Evolutionary conservation across 176 grass and related monocot genomes (phyloP).

Genomic region (Cocos nucifera): DNA sequence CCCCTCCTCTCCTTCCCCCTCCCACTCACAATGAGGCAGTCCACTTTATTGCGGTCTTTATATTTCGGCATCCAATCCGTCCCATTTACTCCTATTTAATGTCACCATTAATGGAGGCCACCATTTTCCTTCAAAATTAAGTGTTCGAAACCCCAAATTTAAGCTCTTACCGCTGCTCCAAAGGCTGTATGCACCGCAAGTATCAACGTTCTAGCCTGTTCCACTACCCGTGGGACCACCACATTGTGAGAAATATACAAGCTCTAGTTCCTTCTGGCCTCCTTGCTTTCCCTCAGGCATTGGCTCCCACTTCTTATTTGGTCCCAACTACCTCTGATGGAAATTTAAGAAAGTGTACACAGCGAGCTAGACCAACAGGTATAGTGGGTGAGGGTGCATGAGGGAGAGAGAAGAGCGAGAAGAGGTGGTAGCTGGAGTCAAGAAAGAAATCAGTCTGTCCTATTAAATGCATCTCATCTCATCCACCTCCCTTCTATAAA

Average conservation of each 20-base stretch:
- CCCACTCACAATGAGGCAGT: neutral
- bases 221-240: no score
- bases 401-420: neutral
- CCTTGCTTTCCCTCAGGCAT: no score
- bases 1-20: neutral
- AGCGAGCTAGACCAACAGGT: no score
- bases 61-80: conserved; percentile 7
- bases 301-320: no score
- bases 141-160: neutral
- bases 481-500: conserved; percentile 41
- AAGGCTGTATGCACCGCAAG: no score
- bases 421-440: conserved; percentile 3
- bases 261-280: no score
- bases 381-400: neutral
- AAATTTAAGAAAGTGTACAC: no score
- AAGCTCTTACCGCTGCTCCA: no score
- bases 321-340: no score
- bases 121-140: conserved; percentile 15
- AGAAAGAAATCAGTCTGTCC: conserved; percentile 1
- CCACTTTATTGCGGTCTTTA: conserved; percentile 8
- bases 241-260: no score
- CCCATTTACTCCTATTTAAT: conserved; percentile 32
- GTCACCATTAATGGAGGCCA: conserved; percentile 10
- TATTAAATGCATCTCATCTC: conserved; percentile 43
- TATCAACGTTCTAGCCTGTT: no score